These are phyloP conservation scores for Pseudocercospora macadamiae DNA, from an alignment of 2,329 filamentous ascomycete genomes.

Conservation along the genomic window DNA sequence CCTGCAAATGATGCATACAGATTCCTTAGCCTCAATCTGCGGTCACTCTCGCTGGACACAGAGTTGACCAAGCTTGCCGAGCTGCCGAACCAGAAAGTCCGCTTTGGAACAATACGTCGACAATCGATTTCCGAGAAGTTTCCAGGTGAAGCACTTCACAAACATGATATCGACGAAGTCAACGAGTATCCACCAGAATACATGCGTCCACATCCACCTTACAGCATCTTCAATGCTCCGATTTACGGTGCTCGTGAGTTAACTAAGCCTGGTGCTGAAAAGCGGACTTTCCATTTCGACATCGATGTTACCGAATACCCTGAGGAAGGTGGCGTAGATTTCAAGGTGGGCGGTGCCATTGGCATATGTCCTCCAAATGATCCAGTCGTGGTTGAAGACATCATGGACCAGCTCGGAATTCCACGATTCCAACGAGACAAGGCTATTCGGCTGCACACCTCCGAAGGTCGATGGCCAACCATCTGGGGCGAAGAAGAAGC, in stretches of 20 bases:
- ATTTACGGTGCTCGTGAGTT: conserved; percentile 83
- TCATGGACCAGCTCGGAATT: conserved; percentile 80
- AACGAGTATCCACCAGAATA: conserved; percentile 76
- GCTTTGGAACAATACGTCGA: conserved; percentile 40
- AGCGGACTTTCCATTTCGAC: conserved; percentile 96
- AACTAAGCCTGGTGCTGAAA: conserved; percentile 86
- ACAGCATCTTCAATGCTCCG: conserved; percentile 87
- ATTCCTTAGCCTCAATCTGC: conserved; percentile 75
- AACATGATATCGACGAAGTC: conserved; percentile 45
- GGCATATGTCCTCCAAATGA: conserved; percentile 91
- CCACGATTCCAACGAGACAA: conserved; percentile 83
- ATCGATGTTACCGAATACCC: conserved; percentile 96
- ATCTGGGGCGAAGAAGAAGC: conserved; percentile 93
- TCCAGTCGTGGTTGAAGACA: conserved; percentile 72
- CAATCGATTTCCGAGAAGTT: conserved; percentile 60
- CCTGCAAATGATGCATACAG: conserved; percentile 86
- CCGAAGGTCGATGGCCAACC: conserved; percentile 86
- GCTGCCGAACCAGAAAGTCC: conserved; percentile 74
- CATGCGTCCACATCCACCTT: conserved; percentile 92
- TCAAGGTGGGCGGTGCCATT: conserved; percentile 94
- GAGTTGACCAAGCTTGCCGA: conserved; percentile 71
- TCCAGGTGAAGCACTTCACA: conserved; percentile 45
- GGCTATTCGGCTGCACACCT: conserved; percentile 77
- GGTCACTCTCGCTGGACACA: conserved; percentile 70
- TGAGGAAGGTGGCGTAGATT: conserved; percentile 79